Evolutionary conservation across 169 alveolate genomes (phyloP).

Genomic region (Plasmodium vinckei): DNA sequence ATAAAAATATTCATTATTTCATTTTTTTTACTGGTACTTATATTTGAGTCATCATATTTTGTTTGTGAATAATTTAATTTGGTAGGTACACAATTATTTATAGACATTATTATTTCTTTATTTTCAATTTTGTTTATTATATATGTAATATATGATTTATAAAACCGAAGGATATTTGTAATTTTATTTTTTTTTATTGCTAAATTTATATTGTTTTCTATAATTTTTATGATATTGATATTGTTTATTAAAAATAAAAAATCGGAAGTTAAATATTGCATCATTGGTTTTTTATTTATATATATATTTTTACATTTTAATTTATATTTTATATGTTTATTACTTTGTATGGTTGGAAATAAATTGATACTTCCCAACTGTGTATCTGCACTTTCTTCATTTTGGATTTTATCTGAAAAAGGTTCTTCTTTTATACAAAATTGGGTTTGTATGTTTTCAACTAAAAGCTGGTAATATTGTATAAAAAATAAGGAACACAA

Average conservation of each 20-base stretch:
- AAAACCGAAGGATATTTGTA: neutral
- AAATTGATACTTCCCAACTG: no score
- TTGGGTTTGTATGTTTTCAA: slow-evolving; percentile 26
- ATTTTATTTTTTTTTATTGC: slow-evolving; percentile 12
- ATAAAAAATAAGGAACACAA: slow-evolving; percentile 30
- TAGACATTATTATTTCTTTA: neutral
- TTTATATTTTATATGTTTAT: neutral
- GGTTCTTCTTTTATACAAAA: neutral
- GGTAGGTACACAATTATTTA: neutral
- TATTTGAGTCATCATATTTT: neutral
- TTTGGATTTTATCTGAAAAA: no score
- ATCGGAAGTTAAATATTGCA: slow-evolving; percentile 23
- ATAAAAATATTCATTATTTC: slow-evolving; percentile 27
- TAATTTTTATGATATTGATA: neutral
- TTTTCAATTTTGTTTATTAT: neutral
- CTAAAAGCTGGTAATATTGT: slow-evolving; percentile 21
- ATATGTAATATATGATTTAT: neutral
- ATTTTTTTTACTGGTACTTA: slow-evolving; percentile 2
- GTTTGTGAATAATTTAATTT: neutral
- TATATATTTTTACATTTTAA: slow-evolving; percentile 5
- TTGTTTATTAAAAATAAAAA: slow-evolving; percentile 14
- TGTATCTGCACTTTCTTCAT: no score
- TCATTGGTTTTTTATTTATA: neutral
- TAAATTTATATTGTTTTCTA: slow-evolving; percentile 1
- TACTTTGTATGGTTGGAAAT: no score